Evolutionary conservation across 768 basidiomycete species (phyloP).

Genomic region (Kwoniella dejecticola): DNA sequence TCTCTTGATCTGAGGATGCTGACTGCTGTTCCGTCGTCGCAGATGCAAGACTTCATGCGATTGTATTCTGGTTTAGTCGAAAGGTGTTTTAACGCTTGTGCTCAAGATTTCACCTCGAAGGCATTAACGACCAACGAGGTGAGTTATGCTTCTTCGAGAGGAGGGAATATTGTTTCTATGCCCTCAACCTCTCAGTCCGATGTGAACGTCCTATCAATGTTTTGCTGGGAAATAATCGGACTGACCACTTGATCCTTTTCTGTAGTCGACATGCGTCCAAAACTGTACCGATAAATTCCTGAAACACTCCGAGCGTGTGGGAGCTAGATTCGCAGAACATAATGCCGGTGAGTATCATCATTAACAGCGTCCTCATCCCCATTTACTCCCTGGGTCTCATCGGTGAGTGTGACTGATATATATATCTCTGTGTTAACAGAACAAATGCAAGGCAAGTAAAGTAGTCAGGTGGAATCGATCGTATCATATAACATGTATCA

Average conservation of each 20-base stretch:
- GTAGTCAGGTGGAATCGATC: not conserved
- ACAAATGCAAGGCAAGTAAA: conserved; percentile 14
- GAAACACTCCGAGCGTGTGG: conserved; percentile 91
- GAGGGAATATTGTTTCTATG: too few species aligned
- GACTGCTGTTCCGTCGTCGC: not conserved
- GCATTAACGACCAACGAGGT: conserved; percentile 92
- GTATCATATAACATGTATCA: conserved; percentile 1
- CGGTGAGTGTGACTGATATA: not conserved
- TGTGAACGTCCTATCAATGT: too few species aligned
- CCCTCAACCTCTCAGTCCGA: too few species aligned
- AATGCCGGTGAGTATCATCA: conserved; percentile 74
- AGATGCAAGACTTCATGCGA: conserved; percentile 99
- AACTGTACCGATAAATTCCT: conserved; percentile 98
- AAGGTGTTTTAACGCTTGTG: conserved; percentile 91
- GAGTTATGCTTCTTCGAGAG: conserved; percentile 17
- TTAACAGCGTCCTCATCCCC: too few species aligned
- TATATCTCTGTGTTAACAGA: not conserved
- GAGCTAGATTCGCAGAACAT: conserved; percentile 85
- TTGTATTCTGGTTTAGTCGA: conserved; percentile 94
- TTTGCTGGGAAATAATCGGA: too few species aligned
- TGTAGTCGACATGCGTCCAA: conserved; percentile 79
- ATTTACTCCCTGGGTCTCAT: not conserved
- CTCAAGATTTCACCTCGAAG: conserved; percentile 96
- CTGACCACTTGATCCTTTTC: not conserved
- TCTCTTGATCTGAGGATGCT: not conserved